These are phyloP conservation scores for Serendipita sp. DNA, from an alignment of 1,284 basidiomycete genomes.

Conservation along the genomic window DNA sequence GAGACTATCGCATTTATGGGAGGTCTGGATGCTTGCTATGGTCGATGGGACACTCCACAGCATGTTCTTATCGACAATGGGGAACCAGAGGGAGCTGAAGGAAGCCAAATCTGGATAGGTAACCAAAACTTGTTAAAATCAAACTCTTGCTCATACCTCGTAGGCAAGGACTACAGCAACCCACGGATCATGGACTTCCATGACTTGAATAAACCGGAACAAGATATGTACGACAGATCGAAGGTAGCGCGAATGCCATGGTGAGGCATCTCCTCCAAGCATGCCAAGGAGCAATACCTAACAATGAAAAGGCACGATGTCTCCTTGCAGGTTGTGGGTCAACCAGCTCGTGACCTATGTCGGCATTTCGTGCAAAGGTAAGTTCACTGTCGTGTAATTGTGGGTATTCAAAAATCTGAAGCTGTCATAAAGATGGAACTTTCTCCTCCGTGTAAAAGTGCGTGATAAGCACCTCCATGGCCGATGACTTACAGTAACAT, in stretches of 20 bases:
- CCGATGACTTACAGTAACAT: constrained; percentile 10
- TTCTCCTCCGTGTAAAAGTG: constrained; percentile 80
- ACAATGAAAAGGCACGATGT: constrained; percentile 72
- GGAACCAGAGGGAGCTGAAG: constrained; percentile 37
- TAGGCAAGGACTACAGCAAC: constrained; percentile 87
- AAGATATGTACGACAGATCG: constrained; percentile 86
- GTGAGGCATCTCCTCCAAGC: constrained; percentile 30
- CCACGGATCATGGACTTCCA: constrained; percentile 82
- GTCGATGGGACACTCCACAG: constrained; percentile 93
- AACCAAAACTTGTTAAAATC: constrained; percentile 16
- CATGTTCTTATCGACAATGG: constrained; percentile 73
- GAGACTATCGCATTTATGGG: constrained; percentile 98
- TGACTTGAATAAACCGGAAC: constrained; percentile 76
- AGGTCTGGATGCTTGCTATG: constrained; percentile 87
- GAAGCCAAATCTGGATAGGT: constrained; percentile 70
- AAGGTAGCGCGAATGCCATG: constrained; percentile 95
- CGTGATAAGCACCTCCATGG: constrained; percentile 17
- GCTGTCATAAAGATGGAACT: constrained; percentile 58
- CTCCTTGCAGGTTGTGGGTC: constrained; percentile 87
- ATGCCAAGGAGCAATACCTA: background rate
- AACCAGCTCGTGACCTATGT: constrained; percentile 88
- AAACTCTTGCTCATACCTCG: constrained; percentile 4
- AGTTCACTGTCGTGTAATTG: constrained; percentile 18
- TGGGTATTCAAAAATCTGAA: constrained; percentile 13
- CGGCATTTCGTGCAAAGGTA: constrained; percentile 90